Evolutionary conservation across 75 land plant genomes (phyloP), one percentile per base, ranked within the genome.

Genomic region (Azolla pinnata): DNA sequence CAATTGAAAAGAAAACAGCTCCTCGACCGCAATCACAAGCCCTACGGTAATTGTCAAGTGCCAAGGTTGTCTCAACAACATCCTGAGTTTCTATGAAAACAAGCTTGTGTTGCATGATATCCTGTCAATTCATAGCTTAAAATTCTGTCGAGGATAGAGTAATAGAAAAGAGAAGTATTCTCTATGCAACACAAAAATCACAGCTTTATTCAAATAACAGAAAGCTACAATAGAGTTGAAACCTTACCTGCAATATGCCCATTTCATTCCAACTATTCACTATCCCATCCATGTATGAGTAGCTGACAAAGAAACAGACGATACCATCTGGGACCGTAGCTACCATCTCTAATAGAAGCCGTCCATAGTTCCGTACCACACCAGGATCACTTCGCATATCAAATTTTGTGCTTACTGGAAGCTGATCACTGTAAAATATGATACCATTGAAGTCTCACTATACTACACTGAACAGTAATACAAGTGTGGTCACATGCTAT

Each of bases 11-110:
- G 64, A 95, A 95, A 23, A 95, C 97, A 54, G 99, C 99, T 53
- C 99, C 99, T 65, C 99, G 81, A 18, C 99, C 99, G 80, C 97
- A 90, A 70, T 95, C 99, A 68, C 99, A 95, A 33, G 99, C 99
- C 60, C 67, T 79, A 0, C 99, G 83, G 66, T 86, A 95, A 42
- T 95, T 90, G 62, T 95, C 99, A 33, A 95, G 76, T 16, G 99
- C 99, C 62, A 95, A 73, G 0, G 99, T 90, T 44, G 99, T 95
- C 63, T 95, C 99, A 20, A 90, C 92, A 18, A 90, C 88, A 78
- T 95, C 99, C 57, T 95, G 99, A 19, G 99, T 95, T 74, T 95
- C 99, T 64, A 95, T 90, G 56, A 95, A 95, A 32, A 95, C 99
- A 31, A 95, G 80, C 66, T 95, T 95, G 72, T 95, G 99, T 42